Percentiles rank a stretch among this genome's conserved stretches.
Evolutionary conservation across 805 yeast species (phyloP).

Genomic region (Wickerhamiella dianesei): DNA sequence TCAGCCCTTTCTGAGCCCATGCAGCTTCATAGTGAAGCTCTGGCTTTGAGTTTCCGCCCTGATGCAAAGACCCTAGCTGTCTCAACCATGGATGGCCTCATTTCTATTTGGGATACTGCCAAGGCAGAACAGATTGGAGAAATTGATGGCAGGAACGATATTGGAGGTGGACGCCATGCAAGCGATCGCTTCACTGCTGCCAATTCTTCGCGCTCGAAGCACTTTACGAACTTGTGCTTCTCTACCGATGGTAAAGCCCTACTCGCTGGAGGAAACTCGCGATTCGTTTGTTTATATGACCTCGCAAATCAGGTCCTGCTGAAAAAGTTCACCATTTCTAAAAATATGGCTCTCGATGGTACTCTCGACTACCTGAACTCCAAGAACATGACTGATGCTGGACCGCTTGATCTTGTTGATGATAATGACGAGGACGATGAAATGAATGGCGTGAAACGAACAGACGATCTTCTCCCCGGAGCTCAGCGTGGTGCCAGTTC

Average conservation of each 20-base stretch:
- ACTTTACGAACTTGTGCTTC: conserved; percentile 67
- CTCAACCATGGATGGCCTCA: conserved; percentile 76
- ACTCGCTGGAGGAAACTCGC: conserved; percentile 88
- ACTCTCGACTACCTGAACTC: conserved; percentile 70
- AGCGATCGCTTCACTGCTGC: conserved; percentile 72
- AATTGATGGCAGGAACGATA: conserved; percentile 77
- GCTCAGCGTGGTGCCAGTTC: conserved; percentile 73
- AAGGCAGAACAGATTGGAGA: conserved; percentile 72
- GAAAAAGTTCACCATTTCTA: conserved; percentile 69
- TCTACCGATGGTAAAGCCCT: conserved; percentile 81
- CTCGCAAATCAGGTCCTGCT: conserved; percentile 75
- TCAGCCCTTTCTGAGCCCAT: conserved; percentile 83
- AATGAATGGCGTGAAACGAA: conserved; percentile 47
- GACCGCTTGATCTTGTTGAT: conserved; percentile 70
- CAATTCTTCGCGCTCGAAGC: conserved; percentile 72
- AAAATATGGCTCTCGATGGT: conserved; percentile 84
- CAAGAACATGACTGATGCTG: conserved; percentile 73
- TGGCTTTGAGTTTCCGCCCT: conserved; percentile 72
- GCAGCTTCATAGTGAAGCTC: conserved; percentile 69
- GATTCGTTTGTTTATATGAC: conserved; percentile 84
- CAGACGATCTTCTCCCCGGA: conserved; percentile 69
- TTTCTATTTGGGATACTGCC: conserved; percentile 61
- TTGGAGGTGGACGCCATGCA: conserved; percentile 69
- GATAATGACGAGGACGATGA: conserved; percentile 77
- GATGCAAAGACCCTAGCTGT: conserved; percentile 88